Evolutionary conservation across 805 yeast species (phyloP).

Genomic region (Blastobotrys attinorum): DNA sequence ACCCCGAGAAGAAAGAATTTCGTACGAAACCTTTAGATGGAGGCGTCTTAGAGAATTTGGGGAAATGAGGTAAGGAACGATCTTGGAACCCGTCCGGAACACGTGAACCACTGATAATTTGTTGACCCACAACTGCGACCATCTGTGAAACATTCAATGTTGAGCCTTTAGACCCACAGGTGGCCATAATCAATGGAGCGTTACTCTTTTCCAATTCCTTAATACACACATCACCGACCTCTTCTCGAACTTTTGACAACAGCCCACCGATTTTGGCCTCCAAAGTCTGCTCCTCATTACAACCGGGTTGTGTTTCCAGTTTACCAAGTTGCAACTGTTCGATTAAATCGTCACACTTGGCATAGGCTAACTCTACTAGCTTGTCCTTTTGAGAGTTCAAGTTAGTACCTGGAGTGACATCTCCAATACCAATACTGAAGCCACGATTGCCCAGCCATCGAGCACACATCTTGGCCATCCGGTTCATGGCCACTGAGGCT

Average conservation of each 20-base stretch:
- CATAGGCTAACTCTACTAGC: conserved; percentile 85
- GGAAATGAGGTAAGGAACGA: conserved; percentile 94
- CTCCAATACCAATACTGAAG: conserved; percentile 93
- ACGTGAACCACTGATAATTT: conserved; percentile 96
- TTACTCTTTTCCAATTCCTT: conserved; percentile 80
- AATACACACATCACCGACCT: conserved; percentile 97
- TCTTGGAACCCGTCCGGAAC: conserved; percentile 99
- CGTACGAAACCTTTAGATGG: conserved; percentile 97
- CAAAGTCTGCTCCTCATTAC: conserved; percentile 95
- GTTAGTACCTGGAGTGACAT: conserved; percentile 86
- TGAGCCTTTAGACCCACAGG: conserved; percentile 98
- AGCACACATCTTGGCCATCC: conserved; percentile 99
- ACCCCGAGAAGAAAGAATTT: conserved; percentile 89
- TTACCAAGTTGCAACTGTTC: conserved; percentile 70
- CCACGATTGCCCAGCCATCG: conserved; percentile 92
- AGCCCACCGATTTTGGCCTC: conserved; percentile 97
- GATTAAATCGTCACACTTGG: conserved; percentile 86
- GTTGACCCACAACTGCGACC: conserved; percentile 99
- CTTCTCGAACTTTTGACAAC: conserved; percentile 94
- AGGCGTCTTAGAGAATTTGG: conserved; percentile 92
- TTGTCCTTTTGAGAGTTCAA: conserved; percentile 72
- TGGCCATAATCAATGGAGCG: conserved; percentile 98
- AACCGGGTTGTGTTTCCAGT: conserved; percentile 97
- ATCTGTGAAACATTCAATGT: conserved; percentile 96
- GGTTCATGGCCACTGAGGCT: conserved; percentile 93